Conservation (phyloP, 768 basidiomycete genomes). For the Panaeolus papilionaceus region DNA sequence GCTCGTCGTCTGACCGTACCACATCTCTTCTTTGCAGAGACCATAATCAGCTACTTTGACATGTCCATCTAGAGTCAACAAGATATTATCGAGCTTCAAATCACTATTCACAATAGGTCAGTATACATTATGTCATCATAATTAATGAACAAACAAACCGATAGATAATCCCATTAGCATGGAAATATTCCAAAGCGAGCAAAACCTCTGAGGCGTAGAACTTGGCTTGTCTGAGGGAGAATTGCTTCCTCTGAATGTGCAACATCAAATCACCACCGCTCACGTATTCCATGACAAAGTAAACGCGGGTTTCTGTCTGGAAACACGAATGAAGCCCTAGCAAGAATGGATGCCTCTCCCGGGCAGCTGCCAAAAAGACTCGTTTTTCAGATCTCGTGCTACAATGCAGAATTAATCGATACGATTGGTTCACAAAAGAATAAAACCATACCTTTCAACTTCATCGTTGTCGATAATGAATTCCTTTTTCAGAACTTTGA, state of each 20-base stretch:
- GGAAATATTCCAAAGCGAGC: constrained; percentile 96
- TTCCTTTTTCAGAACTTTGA: constrained; percentile 99
- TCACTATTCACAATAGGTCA: constrained; percentile 58
- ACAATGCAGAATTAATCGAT: background rate
- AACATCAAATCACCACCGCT: constrained; percentile 99
- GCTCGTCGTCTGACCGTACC: constrained; percentile 93
- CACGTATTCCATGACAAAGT: constrained; percentile 99
- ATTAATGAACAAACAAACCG: constrained; percentile 57
- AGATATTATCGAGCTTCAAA: constrained; percentile 97
- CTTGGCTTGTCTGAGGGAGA: constrained; percentile 97
- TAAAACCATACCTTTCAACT: constrained; percentile 82
- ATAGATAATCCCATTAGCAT: constrained; percentile 98
- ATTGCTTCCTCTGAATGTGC: constrained; percentile 98
- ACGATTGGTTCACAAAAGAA: background rate
- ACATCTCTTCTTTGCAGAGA: constrained; percentile 99
- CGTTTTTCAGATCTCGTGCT: constrained; percentile 99
- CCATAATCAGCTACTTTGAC: constrained; percentile 99
- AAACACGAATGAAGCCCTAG: constrained; percentile 98
- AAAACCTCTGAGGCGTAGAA: constrained; percentile 98
- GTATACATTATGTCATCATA: constrained; percentile 1
- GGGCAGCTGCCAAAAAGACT: constrained; percentile 96
- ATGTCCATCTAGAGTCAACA: constrained; percentile 95
- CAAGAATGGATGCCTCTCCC: constrained; percentile 96
- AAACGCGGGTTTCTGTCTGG: constrained; percentile 98
- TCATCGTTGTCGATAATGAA: constrained; percentile 99